A percentile compares a stretch with the other conserved stretches of the same genome.
Evolutionary conservation across 2,329 filamentous ascomycete species (phyloP).

Genomic region (Alternaria arborescens): DNA sequence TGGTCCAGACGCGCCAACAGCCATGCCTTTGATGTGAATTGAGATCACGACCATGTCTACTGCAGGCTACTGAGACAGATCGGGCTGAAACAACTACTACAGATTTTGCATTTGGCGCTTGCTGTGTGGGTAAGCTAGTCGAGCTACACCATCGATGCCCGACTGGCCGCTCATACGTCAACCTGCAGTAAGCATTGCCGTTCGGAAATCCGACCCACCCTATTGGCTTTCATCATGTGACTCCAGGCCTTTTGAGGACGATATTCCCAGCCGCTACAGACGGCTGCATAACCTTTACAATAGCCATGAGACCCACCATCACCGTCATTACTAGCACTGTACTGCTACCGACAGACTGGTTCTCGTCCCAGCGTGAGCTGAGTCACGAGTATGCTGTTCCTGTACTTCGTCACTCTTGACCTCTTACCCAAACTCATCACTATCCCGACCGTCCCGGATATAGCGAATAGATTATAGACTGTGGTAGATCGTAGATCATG

Average conservation of each 20-base stretch:
- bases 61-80: conserved; percentile 21
- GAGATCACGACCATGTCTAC: conserved; percentile 5
- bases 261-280: conserved; percentile 7
- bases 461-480: background rate
- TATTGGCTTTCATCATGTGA: conserved; percentile 33
- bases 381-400: background rate
- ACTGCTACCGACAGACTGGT: background rate
- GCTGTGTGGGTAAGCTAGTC: conserved; percentile 25
- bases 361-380: background rate
- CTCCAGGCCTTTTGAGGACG: conserved; percentile 1
- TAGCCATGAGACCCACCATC: background rate
- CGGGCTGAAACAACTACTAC: conserved; percentile 31
- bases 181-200: conserved; percentile 30
- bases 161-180: conserved; percentile 36
- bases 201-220: conserved; percentile 12
- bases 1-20: conserved; percentile 10
- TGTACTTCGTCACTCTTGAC: background rate
- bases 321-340: background rate
- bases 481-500: background rate
- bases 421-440: background rate
- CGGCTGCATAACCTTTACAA: conserved; percentile 1
- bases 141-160: conserved; percentile 20
- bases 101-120: conserved; percentile 21
- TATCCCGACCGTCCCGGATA: background rate
- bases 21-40: conserved; percentile 13